These are phyloP conservation scores for Flammula alnicola DNA, from an alignment of 1,284 basidiomycete species.

Conservation along the genomic window DNA sequence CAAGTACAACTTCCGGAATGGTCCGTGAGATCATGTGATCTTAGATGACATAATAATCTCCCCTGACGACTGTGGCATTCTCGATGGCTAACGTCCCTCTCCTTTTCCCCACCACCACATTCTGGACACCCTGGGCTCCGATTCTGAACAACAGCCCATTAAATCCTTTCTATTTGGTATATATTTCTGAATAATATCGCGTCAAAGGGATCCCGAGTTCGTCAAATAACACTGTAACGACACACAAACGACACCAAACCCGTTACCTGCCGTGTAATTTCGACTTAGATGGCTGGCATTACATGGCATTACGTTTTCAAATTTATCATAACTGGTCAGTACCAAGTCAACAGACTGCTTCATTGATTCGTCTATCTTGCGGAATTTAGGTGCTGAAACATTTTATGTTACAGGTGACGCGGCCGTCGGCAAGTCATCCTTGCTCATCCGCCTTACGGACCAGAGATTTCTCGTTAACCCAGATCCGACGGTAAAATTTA, in stretches of 20 bases:
- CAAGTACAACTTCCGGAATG: conserved; percentile 39
- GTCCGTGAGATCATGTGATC: conserved; percentile 36
- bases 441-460: conserved; percentile 83
- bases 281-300: conserved; percentile 44
- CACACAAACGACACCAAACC: too few relatives aligned
- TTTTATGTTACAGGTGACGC: conserved; percentile 61
- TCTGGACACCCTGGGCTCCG: too few relatives aligned
- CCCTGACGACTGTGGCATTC: conserved; percentile 17
- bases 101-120: not conserved
- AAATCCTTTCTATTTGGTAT: too few relatives aligned
- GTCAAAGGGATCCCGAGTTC: too few relatives aligned
- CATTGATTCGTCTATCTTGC: not conserved
- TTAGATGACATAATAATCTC: conserved; percentile 26
- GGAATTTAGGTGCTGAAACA: conserved; percentile 15
- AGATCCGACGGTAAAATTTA: conserved; percentile 74
- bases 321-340: conserved; percentile 77
- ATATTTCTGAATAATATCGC: too few relatives aligned
- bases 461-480: conserved; percentile 81
- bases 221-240: too few relatives aligned
- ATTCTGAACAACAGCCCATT: too few relatives aligned
- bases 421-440: conserved; percentile 80
- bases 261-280: conserved; percentile 12
- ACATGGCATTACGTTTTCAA: conserved; percentile 84
- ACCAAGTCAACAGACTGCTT: not conserved
- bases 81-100: not conserved